Conservation (phyloP, 129 eudicot species). For the Flaveria linearis region DNA sequence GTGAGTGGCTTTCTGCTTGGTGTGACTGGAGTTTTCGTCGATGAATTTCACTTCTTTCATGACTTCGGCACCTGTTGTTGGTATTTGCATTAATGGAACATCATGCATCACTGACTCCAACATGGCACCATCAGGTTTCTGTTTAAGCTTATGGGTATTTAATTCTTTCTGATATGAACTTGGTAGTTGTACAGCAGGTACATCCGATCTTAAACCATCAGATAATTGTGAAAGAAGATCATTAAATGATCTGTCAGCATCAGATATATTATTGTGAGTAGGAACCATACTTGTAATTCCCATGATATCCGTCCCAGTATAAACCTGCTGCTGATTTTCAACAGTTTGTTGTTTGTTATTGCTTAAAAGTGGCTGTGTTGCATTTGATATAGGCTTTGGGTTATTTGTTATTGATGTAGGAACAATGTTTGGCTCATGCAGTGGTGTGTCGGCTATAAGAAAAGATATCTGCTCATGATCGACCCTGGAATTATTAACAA, state of each 20-base stretch:
- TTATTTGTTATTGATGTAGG: conserved; percentile 35
- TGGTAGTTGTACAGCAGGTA: conserved; percentile 36
- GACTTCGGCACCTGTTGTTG: conserved; percentile 28
- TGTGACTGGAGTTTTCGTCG: conserved; percentile 40
- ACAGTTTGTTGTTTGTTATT: conserved; percentile 32
- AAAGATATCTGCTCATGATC: conserved; percentile 26
- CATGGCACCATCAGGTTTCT: conserved; percentile 24
- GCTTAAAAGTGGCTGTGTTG: conserved; percentile 32
- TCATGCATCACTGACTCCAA: conserved; percentile 15
- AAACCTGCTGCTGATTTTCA: conserved; percentile 37
- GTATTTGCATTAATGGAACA: conserved; percentile 31
- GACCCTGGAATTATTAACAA: conserved; percentile 21
- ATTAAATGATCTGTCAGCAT: conserved; percentile 35
- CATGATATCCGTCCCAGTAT: conserved; percentile 9
- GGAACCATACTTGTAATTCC: conserved; percentile 23
- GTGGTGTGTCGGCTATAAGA: conserved; percentile 17
- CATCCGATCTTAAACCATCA: conserved; percentile 31
- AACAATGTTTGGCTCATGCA: conserved; percentile 33
- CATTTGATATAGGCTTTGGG: conserved; percentile 27
- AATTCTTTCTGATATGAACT: conserved; percentile 30
- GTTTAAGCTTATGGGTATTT: conserved; percentile 25
- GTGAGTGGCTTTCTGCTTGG: conserved; percentile 34
- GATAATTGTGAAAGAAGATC: conserved; percentile 44
- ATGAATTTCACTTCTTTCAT: conserved; percentile 46
- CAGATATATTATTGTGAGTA: conserved; percentile 22